Conservation (phyloP, 2,329 filamentous ascomycete species). For the Rhinocladiella mackenziei region DNA sequence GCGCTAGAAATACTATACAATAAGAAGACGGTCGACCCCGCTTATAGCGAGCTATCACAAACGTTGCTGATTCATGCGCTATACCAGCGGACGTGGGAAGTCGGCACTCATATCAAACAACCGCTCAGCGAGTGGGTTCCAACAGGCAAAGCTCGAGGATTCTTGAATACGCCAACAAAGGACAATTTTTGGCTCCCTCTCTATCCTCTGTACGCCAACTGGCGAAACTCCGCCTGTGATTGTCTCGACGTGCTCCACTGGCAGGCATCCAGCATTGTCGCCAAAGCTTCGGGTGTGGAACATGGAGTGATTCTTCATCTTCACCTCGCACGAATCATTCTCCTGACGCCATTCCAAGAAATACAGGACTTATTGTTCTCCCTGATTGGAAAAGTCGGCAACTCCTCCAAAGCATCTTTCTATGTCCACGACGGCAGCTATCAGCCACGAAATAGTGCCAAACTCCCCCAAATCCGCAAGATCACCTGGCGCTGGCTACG, state of each 20-base stretch:
- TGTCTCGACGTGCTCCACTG: slow-evolving; percentile 56
- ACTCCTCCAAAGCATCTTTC: slow-evolving; percentile 23
- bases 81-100: slow-evolving; percentile 49
- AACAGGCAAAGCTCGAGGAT: slow-evolving; percentile 39
- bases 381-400: slow-evolving; percentile 23
- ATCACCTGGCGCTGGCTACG: slow-evolving; percentile 49
- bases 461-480: slow-evolving; percentile 29
- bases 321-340: slow-evolving; percentile 51
- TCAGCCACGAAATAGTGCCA: slow-evolving; percentile 22
- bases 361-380: slow-evolving; percentile 38
- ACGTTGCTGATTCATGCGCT: slow-evolving; percentile 50
- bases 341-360: slow-evolving; percentile 48
- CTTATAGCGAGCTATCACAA: slow-evolving; percentile 48
- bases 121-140: slow-evolving; percentile 47
- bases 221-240: slow-evolving; percentile 43
- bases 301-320: slow-evolving; percentile 55
- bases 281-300: slow-evolving; percentile 49
- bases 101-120: slow-evolving; percentile 44
- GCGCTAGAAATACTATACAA: slow-evolving; percentile 48
- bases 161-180: slow-evolving; percentile 35
- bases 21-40: slow-evolving; percentile 45
- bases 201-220: slow-evolving; percentile 46
- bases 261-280: slow-evolving; percentile 52
- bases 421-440: slow-evolving; percentile 28
- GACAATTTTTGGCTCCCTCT: slow-evolving; percentile 47